A percentile compares a stretch with the other conserved stretches of the same genome.
phyloP scores from a whole-genome alignment of 2,329 filamentous ascomycete species.

The Hypomyces rosellus region DNA sequence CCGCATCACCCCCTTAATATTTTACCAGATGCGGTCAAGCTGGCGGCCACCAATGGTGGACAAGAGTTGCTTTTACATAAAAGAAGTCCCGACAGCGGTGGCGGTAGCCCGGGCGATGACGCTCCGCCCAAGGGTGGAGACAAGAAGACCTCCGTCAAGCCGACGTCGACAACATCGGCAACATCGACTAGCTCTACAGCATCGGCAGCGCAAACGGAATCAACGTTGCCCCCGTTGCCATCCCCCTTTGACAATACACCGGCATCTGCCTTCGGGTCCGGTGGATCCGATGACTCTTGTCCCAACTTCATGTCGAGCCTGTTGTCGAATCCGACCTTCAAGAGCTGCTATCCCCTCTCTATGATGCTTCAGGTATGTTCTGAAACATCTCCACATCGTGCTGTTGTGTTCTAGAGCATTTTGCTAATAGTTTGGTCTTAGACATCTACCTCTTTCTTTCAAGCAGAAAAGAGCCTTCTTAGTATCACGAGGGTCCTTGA shows the following conservation, averaged over 20 bases:
- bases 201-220: not conserved
- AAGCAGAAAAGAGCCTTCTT: constrained; percentile 63
- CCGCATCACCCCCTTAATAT: not conserved
- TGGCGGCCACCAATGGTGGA: not conserved
- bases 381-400: not conserved
- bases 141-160: constrained; percentile 5
- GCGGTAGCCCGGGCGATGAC: not conserved
- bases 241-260: constrained; percentile 61
- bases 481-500: constrained; percentile 74
- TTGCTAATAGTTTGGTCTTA: constrained; percentile 31
- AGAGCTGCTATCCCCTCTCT: constrained; percentile 74
- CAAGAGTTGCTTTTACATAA: not conserved
- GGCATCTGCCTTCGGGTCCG: constrained; percentile 53
- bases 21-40: not conserved
- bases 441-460: constrained; percentile 81
- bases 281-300: constrained; percentile 46
- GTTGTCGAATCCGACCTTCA: constrained; percentile 59
- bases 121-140: constrained; percentile 10
- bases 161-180: not conserved
- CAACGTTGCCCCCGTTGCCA: constrained; percentile 42
- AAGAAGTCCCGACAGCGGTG: not conserved
- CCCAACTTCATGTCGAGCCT: constrained; percentile 63
- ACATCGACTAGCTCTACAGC: not conserved
- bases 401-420: not conserved
- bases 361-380: constrained; percentile 67